These are phyloP conservation scores for Adansonia rubrostipa DNA, from an alignment of 441 rosid genomes.

Conservation along the genomic window DNA sequence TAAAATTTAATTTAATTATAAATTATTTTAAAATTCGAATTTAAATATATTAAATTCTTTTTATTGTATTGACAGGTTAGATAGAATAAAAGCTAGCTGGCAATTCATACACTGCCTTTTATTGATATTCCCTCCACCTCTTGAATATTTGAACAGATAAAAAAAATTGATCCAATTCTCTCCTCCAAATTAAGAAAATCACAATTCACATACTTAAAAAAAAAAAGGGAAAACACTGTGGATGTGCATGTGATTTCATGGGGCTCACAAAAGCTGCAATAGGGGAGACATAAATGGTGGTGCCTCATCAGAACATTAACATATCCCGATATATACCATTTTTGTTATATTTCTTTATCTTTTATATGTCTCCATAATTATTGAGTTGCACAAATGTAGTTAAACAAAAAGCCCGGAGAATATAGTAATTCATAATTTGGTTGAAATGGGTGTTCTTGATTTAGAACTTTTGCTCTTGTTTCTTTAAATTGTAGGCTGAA, in stretches of 20 bases:
- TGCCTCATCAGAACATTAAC: constrained; percentile 3
- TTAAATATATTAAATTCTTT: too few species aligned
- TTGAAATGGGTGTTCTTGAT: neutral
- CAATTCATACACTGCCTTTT: neutral
- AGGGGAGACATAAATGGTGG: constrained; percentile 1
- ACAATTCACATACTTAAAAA: neutral
- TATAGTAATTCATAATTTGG: neutral
- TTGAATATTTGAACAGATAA: neutral
- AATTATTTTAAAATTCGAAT: too few species aligned
- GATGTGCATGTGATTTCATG: constrained; percentile 11
- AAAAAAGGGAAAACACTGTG: neutral
- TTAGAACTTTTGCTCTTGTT: neutral
- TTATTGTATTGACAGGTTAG: too few species aligned
- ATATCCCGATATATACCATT: constrained; percentile 5
- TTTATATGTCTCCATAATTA: neutral
- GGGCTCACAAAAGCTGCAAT: constrained; percentile 27
- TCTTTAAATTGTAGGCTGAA: neutral
- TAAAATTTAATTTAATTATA: too few species aligned
- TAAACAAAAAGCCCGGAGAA: neutral
- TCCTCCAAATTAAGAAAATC: neutral
- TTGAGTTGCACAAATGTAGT: neutral
- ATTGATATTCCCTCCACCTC: neutral
- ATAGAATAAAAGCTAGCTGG: too few species aligned
- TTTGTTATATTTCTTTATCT: neutral
- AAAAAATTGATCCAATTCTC: neutral